Evolutionary conservation across 768 basidiomycete species (phyloP).

Genomic region (Leccinum ochraceum): DNA sequence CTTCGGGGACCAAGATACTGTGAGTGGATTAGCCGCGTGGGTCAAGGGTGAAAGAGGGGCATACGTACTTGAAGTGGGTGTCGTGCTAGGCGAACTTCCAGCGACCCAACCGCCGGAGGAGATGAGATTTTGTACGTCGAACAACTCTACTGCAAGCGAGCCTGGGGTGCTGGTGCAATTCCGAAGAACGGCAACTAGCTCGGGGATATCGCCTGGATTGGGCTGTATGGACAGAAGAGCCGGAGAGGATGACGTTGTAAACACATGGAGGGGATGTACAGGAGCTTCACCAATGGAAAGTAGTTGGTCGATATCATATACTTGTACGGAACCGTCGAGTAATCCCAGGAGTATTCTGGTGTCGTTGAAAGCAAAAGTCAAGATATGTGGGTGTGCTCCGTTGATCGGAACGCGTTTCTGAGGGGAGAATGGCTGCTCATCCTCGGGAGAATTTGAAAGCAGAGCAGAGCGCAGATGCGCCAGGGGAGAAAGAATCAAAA

Average conservation of each 20-base stretch:
- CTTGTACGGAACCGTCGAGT: slow-evolving; percentile 56
- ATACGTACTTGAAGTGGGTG: slow-evolving; percentile 61
- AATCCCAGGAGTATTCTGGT: slow-evolving; percentile 60
- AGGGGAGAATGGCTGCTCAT: slow-evolving; percentile 48
- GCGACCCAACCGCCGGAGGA: slow-evolving; percentile 56
- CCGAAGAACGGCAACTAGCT: slow-evolving; percentile 61
- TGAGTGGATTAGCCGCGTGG: slow-evolving; percentile 8
- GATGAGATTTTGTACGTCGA: slow-evolving; percentile 54
- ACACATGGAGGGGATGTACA: slow-evolving; percentile 49
- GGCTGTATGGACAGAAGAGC: slow-evolving; percentile 56
- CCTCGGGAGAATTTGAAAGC: slow-evolving; percentile 39
- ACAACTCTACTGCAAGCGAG: slow-evolving; percentile 54
- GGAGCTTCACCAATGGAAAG: slow-evolving; percentile 46
- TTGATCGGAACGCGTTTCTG: slow-evolving; percentile 50
- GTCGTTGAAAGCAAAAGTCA: slow-evolving; percentile 61
- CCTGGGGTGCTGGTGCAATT: slow-evolving; percentile 34
- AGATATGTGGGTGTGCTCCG: slow-evolving; percentile 48
- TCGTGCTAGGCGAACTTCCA: slow-evolving; percentile 46
- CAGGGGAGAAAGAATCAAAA: slow-evolving; percentile 61
- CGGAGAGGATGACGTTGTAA: slow-evolving; percentile 43
- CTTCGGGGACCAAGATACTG: slow-evolving; percentile 85
- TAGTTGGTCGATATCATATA: slow-evolving; percentile 57
- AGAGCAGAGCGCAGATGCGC: slow-evolving; percentile 59
- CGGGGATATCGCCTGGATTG: slow-evolving; percentile 61
- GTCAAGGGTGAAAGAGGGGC: background rate